These are phyloP conservation scores for Pascua sp. DNA, from an alignment of 1,284 basidiomycete genomes.

Conservation along the genomic window DNA sequence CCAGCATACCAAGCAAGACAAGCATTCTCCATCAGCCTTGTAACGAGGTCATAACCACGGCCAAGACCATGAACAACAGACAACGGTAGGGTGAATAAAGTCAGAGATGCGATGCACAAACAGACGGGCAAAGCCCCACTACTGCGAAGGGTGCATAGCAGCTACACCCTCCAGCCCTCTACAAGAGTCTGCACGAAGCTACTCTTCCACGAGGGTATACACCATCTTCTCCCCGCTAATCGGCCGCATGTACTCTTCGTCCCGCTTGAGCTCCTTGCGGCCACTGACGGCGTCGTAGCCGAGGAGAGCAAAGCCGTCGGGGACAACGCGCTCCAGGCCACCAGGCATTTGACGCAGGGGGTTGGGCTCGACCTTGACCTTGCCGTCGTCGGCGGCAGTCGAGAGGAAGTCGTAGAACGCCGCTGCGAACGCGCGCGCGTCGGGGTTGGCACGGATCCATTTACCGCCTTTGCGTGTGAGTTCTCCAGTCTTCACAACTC, in stretches of 20 bases:
- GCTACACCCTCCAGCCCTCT: too few species aligned
- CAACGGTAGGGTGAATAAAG: too few species aligned
- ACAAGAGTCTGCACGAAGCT: too few species aligned
- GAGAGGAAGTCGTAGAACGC: slow-evolving; percentile 4
- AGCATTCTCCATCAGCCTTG: too few species aligned
- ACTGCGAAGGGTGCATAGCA: too few species aligned
- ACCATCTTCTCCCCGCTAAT: slow-evolving; percentile 13
- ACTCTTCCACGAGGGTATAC: neutral
- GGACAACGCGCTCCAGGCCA: slow-evolving; percentile 6
- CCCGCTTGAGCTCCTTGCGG: neutral
- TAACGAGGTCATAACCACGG: too few species aligned
- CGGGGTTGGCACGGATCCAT: slow-evolving; percentile 1
- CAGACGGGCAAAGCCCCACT: too few species aligned
- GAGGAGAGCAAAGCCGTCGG: slow-evolving; percentile 10
- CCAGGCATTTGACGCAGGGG: slow-evolving; percentile 9
- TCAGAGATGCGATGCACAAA: too few species aligned
- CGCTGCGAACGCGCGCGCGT: slow-evolving; percentile 5
- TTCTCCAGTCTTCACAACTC: too few species aligned
- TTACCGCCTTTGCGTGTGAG: neutral
- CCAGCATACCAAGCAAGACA: too few species aligned
- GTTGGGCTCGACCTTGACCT: slow-evolving; percentile 5
- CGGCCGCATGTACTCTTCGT: slow-evolving; percentile 6
- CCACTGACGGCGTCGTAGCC: neutral
- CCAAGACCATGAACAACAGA: too few species aligned
- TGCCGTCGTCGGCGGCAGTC: neutral